Conservation (phyloP, 116 monocot species). For the Cymodocea nodosa region DNA sequence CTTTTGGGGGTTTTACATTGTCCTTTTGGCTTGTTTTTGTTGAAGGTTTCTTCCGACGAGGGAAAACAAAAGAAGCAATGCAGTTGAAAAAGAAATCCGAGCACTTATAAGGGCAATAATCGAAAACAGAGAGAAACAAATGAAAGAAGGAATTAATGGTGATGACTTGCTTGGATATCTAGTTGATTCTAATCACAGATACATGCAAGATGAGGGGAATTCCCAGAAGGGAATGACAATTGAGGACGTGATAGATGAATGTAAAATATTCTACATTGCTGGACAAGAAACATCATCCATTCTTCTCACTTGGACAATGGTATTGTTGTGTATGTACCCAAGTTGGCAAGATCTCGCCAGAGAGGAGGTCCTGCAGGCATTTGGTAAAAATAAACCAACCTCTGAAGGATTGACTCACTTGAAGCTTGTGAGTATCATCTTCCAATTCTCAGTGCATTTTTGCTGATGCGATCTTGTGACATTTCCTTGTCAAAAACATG, state of each 20-base stretch:
- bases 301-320: not conserved
- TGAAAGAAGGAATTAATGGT: too few species aligned
- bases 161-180: too few species aligned
- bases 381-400: too few species aligned
- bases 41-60: constrained; percentile 35
- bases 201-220: too few species aligned
- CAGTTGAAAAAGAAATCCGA: constrained; percentile 16
- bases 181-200: too few species aligned
- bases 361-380: too few species aligned
- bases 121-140: not conserved
- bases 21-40: not conserved
- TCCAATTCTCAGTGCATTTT: too few species aligned
- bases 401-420: too few species aligned
- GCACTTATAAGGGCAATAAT: constrained; percentile 22
- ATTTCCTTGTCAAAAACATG: too few species aligned
- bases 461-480: too few species aligned
- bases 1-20: not conserved
- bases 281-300: not conserved
- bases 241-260: not conserved
- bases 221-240: not conserved
- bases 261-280: not conserved
- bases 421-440: too few species aligned
- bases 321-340: not conserved
- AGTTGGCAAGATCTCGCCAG: too few species aligned
- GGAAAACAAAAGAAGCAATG: constrained; percentile 22